These are phyloP conservation scores for Leucocoprinus birnbaumii DNA, from an alignment of 768 basidiomycete genomes.

Conservation along the genomic window DNA sequence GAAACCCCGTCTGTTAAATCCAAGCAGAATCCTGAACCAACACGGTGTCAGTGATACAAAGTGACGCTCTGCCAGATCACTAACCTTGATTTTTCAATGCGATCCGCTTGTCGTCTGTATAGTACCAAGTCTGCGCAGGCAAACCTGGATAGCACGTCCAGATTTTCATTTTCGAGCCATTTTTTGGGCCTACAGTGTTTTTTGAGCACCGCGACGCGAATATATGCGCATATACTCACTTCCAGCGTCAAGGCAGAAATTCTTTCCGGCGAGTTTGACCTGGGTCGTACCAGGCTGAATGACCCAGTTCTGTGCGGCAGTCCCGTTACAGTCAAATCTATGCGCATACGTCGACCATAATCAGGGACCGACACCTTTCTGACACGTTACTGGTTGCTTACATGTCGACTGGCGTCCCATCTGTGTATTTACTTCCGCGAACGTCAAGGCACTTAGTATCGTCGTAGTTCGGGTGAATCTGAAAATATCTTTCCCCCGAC, in stretches of 20 bases:
- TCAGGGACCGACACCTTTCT: not conserved
- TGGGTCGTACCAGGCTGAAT: conserved; percentile 20
- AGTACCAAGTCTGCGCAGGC: conserved; percentile 23
- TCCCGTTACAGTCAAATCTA: conserved; percentile 28
- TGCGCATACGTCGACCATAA: not conserved
- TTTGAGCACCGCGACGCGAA: not conserved
- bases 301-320: conserved; percentile 25
- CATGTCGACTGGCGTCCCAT: conserved; percentile 30
- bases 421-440: conserved; percentile 19
- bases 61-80: not conserved
- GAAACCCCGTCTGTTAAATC: conserved; percentile 19
- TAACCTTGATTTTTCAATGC: conserved; percentile 19
- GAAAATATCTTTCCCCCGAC: not conserved
- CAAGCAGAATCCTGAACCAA: conserved; percentile 2
- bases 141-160: conserved; percentile 20
- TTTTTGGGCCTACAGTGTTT: conserved; percentile 17
- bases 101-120: conserved; percentile 23
- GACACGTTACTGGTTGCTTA: conserved; percentile 11
- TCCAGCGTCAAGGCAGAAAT: conserved; percentile 28
- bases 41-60: not conserved
- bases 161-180: conserved; percentile 21
- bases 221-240: conserved; percentile 14
- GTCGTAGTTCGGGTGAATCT: conserved; percentile 24
- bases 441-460: conserved; percentile 28
- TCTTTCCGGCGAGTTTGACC: conserved; percentile 19